Percentiles rank a stretch among this genome's conserved stretches.
Conservation (phyloP, 2,329 filamentous ascomycete species). For the Ceratocystis smalleyi region DNA sequence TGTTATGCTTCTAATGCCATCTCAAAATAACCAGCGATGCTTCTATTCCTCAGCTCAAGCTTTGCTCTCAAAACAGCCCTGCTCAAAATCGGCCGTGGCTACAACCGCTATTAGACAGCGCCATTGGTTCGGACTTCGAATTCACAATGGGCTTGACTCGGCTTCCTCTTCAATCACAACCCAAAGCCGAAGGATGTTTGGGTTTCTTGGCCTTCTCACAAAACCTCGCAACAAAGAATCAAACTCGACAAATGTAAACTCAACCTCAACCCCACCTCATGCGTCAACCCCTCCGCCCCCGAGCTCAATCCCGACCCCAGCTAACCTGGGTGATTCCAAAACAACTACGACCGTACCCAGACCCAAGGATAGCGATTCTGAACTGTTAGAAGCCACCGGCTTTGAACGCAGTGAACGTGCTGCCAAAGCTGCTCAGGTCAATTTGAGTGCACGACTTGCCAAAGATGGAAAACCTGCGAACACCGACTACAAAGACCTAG, state of each 20-base stretch:
- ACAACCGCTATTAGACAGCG: not conserved
- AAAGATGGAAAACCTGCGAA: slow-evolving; percentile 52
- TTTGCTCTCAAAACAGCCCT: not conserved
- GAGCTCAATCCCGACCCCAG: slow-evolving; percentile 4
- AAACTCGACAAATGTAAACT: not conserved
- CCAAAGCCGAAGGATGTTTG: slow-evolving; percentile 5
- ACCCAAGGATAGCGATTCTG: slow-evolving; percentile 22
- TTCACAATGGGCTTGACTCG: not conserved
- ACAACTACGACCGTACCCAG: not conserved
- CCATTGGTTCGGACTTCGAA: not conserved
- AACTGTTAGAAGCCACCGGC: slow-evolving; percentile 30
- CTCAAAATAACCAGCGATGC: not conserved
- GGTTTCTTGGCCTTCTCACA: slow-evolving; percentile 1
- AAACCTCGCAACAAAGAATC: slow-evolving; percentile 7
- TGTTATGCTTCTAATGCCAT: not conserved
- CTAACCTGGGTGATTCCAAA: slow-evolving; percentile 8
- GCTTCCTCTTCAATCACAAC: not conserved
- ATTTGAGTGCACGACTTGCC: slow-evolving; percentile 71
- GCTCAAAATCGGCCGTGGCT: not conserved
- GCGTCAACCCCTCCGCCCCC: slow-evolving; percentile 3
- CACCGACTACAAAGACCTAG: slow-evolving; percentile 56
- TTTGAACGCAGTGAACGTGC: slow-evolving; percentile 67
- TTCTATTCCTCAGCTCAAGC: slow-evolving; percentile 1
- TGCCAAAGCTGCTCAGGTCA: slow-evolving; percentile 71
- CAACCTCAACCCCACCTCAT: slow-evolving; percentile 3